These are phyloP conservation scores for Xylariaceae sp. DNA, from an alignment of 2,329 filamentous ascomycete species.

Conservation along the genomic window DNA sequence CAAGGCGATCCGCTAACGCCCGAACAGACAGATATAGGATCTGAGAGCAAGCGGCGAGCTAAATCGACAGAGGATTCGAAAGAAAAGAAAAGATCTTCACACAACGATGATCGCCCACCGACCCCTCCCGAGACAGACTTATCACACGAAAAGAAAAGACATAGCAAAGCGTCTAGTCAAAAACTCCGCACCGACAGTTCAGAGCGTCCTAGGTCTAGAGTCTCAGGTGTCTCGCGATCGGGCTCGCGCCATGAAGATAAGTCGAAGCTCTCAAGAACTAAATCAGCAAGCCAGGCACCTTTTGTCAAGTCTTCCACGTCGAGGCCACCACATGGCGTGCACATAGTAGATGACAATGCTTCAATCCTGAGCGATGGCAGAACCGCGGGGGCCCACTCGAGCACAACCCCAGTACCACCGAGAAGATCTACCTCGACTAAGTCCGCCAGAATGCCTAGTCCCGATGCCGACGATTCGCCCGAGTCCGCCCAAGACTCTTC, in stretches of 20 bases:
- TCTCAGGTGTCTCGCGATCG: slow-evolving; percentile 42
- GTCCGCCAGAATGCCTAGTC: slow-evolving; percentile 29
- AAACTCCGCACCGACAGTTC: slow-evolving; percentile 39
- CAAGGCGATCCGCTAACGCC: slow-evolving; percentile 56
- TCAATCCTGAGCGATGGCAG: slow-evolving; percentile 35
- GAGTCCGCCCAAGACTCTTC: slow-evolving; percentile 52
- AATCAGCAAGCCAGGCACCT: slow-evolving; percentile 55
- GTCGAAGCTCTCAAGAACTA: slow-evolving; percentile 54
- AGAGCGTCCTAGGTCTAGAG: slow-evolving; percentile 42
- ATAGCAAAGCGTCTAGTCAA: slow-evolving; percentile 33
- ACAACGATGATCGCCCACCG: slow-evolving; percentile 50
- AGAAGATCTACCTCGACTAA: slow-evolving; percentile 35
- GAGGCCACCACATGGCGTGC: slow-evolving; percentile 33
- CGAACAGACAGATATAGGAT: slow-evolving; percentile 65
- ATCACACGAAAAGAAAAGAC: slow-evolving; percentile 43
- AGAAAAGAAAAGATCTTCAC: slow-evolving; percentile 40
- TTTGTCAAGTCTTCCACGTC: slow-evolving; percentile 40
- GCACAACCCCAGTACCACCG: slow-evolving; percentile 36
- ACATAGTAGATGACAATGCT: slow-evolving; percentile 25
- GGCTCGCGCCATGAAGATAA: slow-evolving; percentile 46
- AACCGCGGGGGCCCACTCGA: slow-evolving; percentile 31
- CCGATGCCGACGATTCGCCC: slow-evolving; percentile 49
- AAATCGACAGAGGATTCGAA: slow-evolving; percentile 45
- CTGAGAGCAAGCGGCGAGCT: slow-evolving; percentile 44
- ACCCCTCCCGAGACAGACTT: slow-evolving; percentile 62